Percentiles rank a stretch among this genome's conserved stretches.
These are phyloP conservation scores for Mariannaea sp. DNA, from an alignment of 2,329 filamentous ascomycete genomes.

Conservation along the genomic window DNA sequence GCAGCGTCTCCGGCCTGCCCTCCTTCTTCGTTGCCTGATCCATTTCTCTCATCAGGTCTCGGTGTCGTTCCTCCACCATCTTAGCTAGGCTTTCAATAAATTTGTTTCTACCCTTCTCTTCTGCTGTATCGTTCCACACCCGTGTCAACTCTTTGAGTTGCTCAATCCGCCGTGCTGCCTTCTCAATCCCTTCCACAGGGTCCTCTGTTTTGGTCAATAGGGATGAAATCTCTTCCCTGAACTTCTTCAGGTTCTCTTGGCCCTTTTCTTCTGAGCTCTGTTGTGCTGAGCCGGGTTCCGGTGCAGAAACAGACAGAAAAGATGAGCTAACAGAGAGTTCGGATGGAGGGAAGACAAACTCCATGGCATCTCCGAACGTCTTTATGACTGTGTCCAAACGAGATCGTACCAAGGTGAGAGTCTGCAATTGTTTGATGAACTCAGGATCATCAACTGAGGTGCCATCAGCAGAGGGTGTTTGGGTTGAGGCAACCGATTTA, in stretches of 20 bases:
- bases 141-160: constrained; percentile 73
- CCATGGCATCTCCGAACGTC: constrained; percentile 93
- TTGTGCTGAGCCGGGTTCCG: constrained; percentile 67
- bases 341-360: constrained; percentile 89
- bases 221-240: constrained; percentile 72
- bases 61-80: constrained; percentile 77
- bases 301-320: constrained; percentile 88
- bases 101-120: constrained; percentile 81
- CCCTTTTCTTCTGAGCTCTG: constrained; percentile 84
- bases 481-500: constrained; percentile 32
- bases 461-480: constrained; percentile 17
- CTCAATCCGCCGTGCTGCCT: constrained; percentile 74
- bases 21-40: constrained; percentile 50
- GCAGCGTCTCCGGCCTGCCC: constrained; percentile 40
- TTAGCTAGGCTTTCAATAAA: constrained; percentile 83
- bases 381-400: constrained; percentile 90
- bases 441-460: constrained; percentile 55
- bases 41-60: constrained; percentile 57
- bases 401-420: constrained; percentile 77
- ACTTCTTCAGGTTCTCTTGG: constrained; percentile 73
- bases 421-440: constrained; percentile 80
- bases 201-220: constrained; percentile 64
- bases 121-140: constrained; percentile 96
- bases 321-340: constrained; percentile 83
- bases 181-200: constrained; percentile 69